Conservation (phyloP, 345 rosid species). For the Brassica rapa region DNA sequence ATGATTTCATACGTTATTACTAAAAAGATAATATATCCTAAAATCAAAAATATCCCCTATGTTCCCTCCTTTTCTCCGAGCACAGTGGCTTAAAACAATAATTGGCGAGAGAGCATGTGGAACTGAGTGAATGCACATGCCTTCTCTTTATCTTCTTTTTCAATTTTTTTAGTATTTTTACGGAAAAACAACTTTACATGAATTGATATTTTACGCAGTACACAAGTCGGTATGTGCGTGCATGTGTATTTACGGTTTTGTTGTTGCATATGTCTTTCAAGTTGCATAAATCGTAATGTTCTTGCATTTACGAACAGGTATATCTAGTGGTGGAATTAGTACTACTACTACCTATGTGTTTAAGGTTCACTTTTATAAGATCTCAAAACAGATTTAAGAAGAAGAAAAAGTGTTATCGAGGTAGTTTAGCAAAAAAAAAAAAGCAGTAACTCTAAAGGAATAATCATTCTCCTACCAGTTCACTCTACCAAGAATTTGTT, state of each 20-base stretch:
- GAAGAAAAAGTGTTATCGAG: not conserved
- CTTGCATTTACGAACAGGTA: not conserved
- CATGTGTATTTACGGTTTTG: not conserved
- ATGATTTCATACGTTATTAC: not conserved
- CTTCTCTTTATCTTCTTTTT: conserved; percentile 17
- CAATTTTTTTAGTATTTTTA: not conserved
- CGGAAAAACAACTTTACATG: not conserved
- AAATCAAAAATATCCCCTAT: conserved; percentile 4
- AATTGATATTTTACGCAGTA: conserved; percentile 15
- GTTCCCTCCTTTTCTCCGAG: conserved; percentile 1
- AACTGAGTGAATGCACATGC: conserved; percentile 39
- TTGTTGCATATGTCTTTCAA: not conserved
- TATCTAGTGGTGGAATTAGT: not conserved
- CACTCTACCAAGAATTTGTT: not conserved
- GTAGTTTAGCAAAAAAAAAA: not conserved
- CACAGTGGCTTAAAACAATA: not conserved
- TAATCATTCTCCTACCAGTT: not conserved
- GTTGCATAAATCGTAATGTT: not conserved
- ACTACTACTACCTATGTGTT: not conserved
- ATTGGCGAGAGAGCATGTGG: conserved; percentile 35
- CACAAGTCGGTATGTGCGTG: conserved; percentile 25
- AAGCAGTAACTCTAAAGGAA: not conserved
- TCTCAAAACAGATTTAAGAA: not conserved
- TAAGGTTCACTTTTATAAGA: conserved; percentile 1
- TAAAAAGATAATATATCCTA: not conserved